phyloP scores from a whole-genome alignment of 2,329 filamentous ascomycete species.

The Calonectria pauciramosa region DNA sequence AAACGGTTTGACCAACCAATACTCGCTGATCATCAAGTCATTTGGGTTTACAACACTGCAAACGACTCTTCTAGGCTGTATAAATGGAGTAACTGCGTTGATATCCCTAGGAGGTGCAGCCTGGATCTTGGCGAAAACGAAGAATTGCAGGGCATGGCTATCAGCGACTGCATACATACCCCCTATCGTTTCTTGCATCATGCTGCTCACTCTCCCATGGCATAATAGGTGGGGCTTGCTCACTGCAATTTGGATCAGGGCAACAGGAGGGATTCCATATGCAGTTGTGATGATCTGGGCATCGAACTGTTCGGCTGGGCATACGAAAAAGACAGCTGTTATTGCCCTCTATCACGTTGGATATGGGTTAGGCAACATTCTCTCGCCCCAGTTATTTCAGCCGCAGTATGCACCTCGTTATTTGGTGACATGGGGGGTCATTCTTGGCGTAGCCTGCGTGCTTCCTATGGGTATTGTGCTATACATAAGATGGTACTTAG shows the following conservation, averaged over 20 bases:
- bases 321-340: not conserved
- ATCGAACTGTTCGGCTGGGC: not conserved
- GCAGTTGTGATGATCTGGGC: not conserved
- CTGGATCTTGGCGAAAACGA: not conserved
- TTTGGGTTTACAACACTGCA: not conserved
- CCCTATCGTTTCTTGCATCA: not conserved
- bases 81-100: not conserved
- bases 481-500: not conserved
- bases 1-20: not conserved
- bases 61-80: not conserved
- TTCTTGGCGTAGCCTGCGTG: not conserved
- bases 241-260: not conserved
- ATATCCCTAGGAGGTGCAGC: not conserved
- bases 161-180: not conserved
- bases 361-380: not conserved
- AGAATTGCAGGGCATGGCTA: not conserved
- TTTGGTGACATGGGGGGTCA: not conserved
- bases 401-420: not conserved
- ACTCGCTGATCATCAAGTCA: not conserved
- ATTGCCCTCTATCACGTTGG: not conserved
- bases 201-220: not conserved
- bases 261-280: not conserved
- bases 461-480: not conserved
- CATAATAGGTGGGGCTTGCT: not conserved
- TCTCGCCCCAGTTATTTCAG: not conserved